These are phyloP conservation scores for Trichoderma lentiforme DNA, from an alignment of 2,329 filamentous ascomycete species.

Conservation along the genomic window DNA sequence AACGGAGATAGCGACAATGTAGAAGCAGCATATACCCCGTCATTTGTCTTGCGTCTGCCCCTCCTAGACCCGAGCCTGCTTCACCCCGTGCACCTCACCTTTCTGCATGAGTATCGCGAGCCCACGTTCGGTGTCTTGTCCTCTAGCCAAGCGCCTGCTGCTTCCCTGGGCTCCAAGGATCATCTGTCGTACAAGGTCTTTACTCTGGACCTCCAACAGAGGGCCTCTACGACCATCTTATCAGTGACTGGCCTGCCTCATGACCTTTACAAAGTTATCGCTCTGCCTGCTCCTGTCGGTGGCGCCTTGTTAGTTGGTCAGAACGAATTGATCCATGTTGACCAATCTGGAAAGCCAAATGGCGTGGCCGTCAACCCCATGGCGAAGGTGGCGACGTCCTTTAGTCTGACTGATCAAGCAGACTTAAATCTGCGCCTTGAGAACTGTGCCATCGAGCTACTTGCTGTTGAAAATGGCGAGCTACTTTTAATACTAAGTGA, in stretches of 20 bases:
- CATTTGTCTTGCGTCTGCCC: slow-evolving; percentile 88
- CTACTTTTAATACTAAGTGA: slow-evolving; percentile 77
- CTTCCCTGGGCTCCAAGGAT: slow-evolving; percentile 78
- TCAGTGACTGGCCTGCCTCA: slow-evolving; percentile 82
- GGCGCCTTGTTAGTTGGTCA: slow-evolving; percentile 81
- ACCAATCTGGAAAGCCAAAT: slow-evolving; percentile 91
- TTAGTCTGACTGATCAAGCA: slow-evolving; percentile 82
- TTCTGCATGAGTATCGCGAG: slow-evolving; percentile 94
- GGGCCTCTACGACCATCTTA: slow-evolving; percentile 86
- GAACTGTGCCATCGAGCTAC: slow-evolving; percentile 70
- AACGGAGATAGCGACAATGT: slow-evolving; percentile 36
- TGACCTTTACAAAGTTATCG: slow-evolving; percentile 78
- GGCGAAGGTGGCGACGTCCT: slow-evolving; percentile 76
- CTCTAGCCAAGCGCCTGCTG: slow-evolving; percentile 69
- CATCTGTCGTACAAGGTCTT: slow-evolving; percentile 89
- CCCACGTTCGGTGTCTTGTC: slow-evolving; percentile 95
- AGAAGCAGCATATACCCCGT: slow-evolving; percentile 76
- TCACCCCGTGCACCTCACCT: slow-evolving; percentile 86
- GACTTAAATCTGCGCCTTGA: slow-evolving; percentile 77
- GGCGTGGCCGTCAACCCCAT: slow-evolving; percentile 92
- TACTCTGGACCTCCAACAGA: slow-evolving; percentile 88
- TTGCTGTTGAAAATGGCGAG: slow-evolving; percentile 76
- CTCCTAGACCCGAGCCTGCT: slow-evolving; percentile 83
- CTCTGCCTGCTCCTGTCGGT: slow-evolving; percentile 81
- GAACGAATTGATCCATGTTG: slow-evolving; percentile 92